These are phyloP conservation scores for Gnomoniopsis smithogilvyi DNA, from an alignment of 2,329 filamentous ascomycete species.

Conservation along the genomic window DNA sequence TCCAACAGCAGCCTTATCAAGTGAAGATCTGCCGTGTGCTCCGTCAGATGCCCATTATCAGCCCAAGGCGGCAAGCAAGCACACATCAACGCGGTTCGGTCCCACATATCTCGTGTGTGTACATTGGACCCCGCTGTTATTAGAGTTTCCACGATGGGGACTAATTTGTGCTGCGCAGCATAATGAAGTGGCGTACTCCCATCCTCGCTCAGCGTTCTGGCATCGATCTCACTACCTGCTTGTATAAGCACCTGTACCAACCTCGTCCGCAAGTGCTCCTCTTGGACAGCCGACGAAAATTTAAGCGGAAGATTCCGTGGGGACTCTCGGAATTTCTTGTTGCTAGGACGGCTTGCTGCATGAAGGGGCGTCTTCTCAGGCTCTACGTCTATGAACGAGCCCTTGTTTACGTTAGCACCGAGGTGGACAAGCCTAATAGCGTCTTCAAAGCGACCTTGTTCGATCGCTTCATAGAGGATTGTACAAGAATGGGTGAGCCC, in stretches of 20 bases:
- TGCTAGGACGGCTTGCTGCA: neutral
- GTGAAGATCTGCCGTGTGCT: too few relatives aligned
- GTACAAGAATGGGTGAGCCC: neutral
- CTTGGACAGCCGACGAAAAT: neutral
- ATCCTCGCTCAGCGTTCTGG: neutral
- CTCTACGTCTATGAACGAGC: neutral
- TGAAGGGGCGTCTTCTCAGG: neutral
- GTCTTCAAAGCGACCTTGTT: constrained; percentile 1
- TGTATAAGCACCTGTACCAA: neutral
- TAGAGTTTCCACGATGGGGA: neutral
- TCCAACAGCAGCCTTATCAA: neutral
- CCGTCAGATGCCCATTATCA: too few relatives aligned
- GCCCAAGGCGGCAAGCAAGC: neutral
- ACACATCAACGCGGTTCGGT: neutral
- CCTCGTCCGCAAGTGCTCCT: neutral
- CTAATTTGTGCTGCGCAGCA: neutral
- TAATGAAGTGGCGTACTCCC: neutral
- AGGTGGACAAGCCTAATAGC: constrained; percentile 5
- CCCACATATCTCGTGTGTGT: neutral
- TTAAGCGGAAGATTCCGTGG: neutral
- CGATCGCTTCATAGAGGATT: constrained; percentile 1
- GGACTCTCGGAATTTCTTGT: neutral
- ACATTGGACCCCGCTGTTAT: constrained; percentile 4
- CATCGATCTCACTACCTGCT: constrained; percentile 5
- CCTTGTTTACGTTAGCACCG: constrained; percentile 9